Conservation (phyloP, 73 alveolate species). For the Symbiodinium natans region DNA sequence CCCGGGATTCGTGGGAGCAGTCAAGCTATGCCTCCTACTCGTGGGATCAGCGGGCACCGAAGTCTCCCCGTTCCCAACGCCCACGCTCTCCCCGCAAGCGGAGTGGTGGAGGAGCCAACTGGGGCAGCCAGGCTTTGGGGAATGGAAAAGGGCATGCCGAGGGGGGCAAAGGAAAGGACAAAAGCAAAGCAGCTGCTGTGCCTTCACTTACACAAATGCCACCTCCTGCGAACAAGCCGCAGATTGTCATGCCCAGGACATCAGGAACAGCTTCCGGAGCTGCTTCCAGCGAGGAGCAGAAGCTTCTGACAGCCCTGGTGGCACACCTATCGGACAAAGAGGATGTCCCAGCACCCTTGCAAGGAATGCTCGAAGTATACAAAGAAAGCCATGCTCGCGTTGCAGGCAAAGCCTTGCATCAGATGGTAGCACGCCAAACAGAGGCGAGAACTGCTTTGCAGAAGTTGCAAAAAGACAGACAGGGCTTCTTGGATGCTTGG, state of each 20-base stretch:
- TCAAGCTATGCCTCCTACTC: too few relatives aligned
- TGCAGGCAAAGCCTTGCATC: not conserved
- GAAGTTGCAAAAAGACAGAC: not conserved
- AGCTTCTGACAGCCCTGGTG: not conserved
- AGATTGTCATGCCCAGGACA: not conserved
- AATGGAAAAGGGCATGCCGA: not conserved
- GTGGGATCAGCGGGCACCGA: not conserved
- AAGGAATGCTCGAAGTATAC: not conserved
- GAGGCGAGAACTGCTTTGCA: not conserved
- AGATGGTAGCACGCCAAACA: not conserved
- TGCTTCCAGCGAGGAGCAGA: not conserved
- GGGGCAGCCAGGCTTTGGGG: not conserved
- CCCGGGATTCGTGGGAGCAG: too few relatives aligned
- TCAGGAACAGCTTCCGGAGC: not conserved
- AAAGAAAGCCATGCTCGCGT: not conserved
- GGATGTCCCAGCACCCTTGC: too few relatives aligned
- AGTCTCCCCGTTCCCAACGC: not conserved
- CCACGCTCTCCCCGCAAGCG: not conserved
- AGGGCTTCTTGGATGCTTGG: not conserved
- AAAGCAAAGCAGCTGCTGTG: not conserved
- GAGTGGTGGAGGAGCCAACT: not conserved
- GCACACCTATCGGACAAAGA: not conserved
- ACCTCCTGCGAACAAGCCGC: too few relatives aligned
- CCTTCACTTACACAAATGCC: not conserved
- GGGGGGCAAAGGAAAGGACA: not conserved